Base-by-base conservation (phyloP, 1,284 basidiomycete species). In the Cerioporus squamosus region DNA sequence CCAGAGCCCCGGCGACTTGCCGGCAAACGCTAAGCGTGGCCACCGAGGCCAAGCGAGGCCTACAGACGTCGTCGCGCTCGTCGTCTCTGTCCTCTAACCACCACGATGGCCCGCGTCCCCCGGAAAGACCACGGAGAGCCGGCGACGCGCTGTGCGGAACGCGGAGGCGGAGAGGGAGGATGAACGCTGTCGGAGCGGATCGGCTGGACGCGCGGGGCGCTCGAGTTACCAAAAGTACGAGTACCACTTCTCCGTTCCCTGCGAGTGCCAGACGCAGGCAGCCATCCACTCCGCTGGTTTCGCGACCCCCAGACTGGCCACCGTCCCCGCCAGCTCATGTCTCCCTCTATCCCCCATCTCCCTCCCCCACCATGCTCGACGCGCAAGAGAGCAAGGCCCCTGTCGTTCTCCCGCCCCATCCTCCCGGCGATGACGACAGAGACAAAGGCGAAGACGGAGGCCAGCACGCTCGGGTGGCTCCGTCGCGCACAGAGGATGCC, bases 231-330 rank as follows among this genome's bases (percentile, higher is more conserved):
- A 49, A 47, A 51, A 46, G 52, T 17, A 26, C 17, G 56, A 55
- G 64, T 63, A 61, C 66, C 66, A 60, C 39, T 52, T 52, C 36
- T 45, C 54, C 62, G 66, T 66, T 64, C 57, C 63, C 62, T 52
- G 20, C 55, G 33, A 49, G 33, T 39, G 49, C 49, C 49, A 42
- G 49, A 42, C 49, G 49, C 49, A 51, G 49, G 15, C 38, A 22
- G 47, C 55, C 50, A 44, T 55, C 66, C 66, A 49, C 55, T 66
- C 55, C 51, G 42, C 43, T 64, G 66, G 66, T 64, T 62, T 63
- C 38, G 51, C 24, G 26, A 12, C 47, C 48, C 43, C 43, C 38
- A 43, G 42, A 40, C 48, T 47, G 14, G 44, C 49, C 55, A 49
- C 42, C 43, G 40, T 22, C 24, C 6, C 33, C 45, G 31, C 53